Evolutionary conservation across 139 green algal genomes (phyloP).

Genomic region (Asterochloris sp.): DNA sequence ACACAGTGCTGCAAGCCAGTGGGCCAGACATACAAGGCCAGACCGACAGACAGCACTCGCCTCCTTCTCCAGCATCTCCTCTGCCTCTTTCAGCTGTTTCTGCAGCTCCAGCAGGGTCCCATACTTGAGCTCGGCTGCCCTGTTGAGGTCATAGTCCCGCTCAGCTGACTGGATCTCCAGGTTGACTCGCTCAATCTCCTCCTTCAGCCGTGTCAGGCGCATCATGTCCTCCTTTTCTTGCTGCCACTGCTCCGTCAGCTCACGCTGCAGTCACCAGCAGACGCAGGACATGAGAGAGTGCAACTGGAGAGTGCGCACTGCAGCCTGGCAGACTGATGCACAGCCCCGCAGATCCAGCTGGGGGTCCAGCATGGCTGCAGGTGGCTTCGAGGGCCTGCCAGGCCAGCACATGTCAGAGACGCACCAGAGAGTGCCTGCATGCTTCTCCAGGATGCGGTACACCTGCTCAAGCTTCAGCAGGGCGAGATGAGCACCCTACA

Average conservation of each 20-base stretch:
- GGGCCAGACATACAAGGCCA: too few species aligned
- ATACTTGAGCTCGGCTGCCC: constrained; percentile 98
- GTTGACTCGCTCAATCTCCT: constrained; percentile 90
- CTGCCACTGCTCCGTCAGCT: constrained; percentile 78
- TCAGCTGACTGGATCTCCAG: constrained; percentile 79
- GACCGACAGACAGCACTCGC: background rate
- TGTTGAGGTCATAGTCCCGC: constrained; percentile 94
- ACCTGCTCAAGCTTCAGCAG: too few species aligned
- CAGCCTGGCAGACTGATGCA: too few species aligned
- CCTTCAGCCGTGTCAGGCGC: constrained; percentile 78
- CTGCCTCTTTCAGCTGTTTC: constrained; percentile 73
- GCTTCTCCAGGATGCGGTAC: too few species aligned
- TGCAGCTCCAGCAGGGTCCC: constrained; percentile 90
- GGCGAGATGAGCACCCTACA: too few species aligned
- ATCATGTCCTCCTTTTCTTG: constrained; percentile 78
- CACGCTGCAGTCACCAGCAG: background rate
- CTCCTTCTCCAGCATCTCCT: constrained; percentile 45
- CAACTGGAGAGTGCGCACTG: too few species aligned
- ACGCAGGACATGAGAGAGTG: too few species aligned
- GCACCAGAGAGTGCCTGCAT: too few species aligned
- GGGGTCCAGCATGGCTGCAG: too few species aligned
- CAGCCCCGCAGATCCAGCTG: too few species aligned
- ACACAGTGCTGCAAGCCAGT: background rate
- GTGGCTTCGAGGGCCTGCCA: too few species aligned
- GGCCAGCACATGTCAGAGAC: too few species aligned